These are phyloP conservation scores for Spongospora subterranea DNA, from an alignment of 208 protist genomes.

Conservation along the genomic window DNA sequence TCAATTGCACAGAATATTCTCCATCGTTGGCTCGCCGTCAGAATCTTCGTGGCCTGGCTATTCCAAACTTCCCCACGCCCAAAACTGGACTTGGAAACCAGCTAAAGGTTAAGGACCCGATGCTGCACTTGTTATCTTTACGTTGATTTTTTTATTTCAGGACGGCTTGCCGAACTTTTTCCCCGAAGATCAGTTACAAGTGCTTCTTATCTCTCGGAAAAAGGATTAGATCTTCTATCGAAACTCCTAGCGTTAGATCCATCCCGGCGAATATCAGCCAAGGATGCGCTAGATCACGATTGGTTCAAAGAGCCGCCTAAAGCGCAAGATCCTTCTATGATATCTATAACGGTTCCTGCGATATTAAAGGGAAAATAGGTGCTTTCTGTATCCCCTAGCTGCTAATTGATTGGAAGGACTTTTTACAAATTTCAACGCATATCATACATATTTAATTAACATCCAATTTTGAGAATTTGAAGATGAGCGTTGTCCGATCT, in stretches of 20 bases:
- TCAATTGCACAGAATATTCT: slow-evolving; percentile 68
- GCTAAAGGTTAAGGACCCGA: not conserved
- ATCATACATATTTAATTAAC: too few relatives aligned
- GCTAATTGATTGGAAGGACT: too few relatives aligned
- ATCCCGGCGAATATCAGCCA: slow-evolving; percentile 65
- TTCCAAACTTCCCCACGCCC: slow-evolving; percentile 63
- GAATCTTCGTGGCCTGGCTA: slow-evolving; percentile 67
- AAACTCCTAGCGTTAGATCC: slow-evolving; percentile 47
- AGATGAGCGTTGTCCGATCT: too few relatives aligned
- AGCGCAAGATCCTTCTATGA: slow-evolving; percentile 43
- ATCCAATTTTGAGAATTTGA: too few relatives aligned
- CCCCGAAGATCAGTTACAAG: slow-evolving; percentile 13
- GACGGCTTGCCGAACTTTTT: not conserved
- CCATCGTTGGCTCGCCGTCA: slow-evolving; percentile 65
- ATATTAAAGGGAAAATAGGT: slow-evolving; percentile 12
- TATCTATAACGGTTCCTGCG: slow-evolving; percentile 56
- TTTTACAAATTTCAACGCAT: too few relatives aligned
- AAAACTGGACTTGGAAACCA: slow-evolving; percentile 62
- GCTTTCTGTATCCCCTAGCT: not conserved
- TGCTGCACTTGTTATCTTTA: not conserved
- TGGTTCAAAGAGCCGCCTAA: slow-evolving; percentile 68
- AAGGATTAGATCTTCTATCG: slow-evolving; percentile 38
- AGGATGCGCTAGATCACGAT: slow-evolving; percentile 67
- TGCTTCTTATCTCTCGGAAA: slow-evolving; percentile 55
- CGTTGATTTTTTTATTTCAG: not conserved